A percentile compares a stretch with the other conserved stretches of the same genome.
Evolutionary conservation across 306 rosid species (phyloP).

Genomic region (Ammopiptanthus mongolicus): DNA sequence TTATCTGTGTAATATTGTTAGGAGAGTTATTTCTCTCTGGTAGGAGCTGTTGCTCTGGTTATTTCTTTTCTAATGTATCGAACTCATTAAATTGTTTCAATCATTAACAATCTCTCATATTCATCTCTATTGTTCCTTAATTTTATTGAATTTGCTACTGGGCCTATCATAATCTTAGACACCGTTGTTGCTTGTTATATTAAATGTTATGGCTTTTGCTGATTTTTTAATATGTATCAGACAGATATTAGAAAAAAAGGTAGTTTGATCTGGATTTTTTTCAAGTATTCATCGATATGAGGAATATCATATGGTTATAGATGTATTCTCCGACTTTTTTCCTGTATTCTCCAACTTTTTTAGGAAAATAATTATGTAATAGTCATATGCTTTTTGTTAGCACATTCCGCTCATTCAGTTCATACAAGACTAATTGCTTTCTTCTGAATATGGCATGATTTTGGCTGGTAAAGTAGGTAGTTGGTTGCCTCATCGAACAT

Average conservation of each 20-base stretch:
- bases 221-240: not conserved
- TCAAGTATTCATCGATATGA: not conserved
- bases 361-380: not conserved
- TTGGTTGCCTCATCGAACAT: constrained; percentile 87
- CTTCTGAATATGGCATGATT: constrained; percentile 22
- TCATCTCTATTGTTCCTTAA: too few species aligned
- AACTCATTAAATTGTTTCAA: too few species aligned
- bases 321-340: not conserved
- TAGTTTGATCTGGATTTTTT: not conserved
- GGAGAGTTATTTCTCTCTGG: too few species aligned
- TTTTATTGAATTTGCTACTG: too few species aligned
- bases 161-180: too few species aligned
- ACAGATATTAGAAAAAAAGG: not conserved
- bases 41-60: too few species aligned
- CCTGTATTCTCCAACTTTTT: not conserved
- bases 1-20: too few species aligned
- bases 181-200: not conserved
- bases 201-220: not conserved
- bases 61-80: too few species aligned
- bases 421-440: constrained; percentile 17
- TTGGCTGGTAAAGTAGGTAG: constrained; percentile 58
- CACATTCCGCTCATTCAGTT: not conserved
- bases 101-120: too few species aligned
- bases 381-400: constrained; percentile 3
- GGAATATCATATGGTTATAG: not conserved